Conservation (phyloP, 2,329 filamentous ascomycete species). For the Peltaster fructicola region DNA sequence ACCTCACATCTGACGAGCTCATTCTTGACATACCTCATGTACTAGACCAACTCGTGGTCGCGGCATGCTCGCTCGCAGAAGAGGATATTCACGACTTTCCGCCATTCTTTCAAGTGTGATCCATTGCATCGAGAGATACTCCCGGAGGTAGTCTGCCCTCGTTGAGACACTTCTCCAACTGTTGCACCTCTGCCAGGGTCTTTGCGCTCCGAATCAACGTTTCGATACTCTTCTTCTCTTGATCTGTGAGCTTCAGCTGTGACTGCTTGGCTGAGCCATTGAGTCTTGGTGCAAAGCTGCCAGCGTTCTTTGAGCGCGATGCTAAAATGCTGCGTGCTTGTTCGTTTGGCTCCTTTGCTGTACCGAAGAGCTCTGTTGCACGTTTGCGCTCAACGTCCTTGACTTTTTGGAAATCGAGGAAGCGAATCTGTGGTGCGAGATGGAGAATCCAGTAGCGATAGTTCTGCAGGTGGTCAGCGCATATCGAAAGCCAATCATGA, state of each 20-base stretch:
- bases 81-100: no score
- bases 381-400: constrained; percentile 66
- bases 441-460: constrained; percentile 88
- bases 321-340: constrained; percentile 73
- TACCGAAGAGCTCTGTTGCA: constrained; percentile 71
- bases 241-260: constrained; percentile 48
- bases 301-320: constrained; percentile 62
- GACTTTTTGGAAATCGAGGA: constrained; percentile 84
- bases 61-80: no score
- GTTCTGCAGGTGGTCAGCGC: constrained; percentile 36
- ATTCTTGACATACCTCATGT: no score
- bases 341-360: constrained; percentile 50
- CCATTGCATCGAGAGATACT: constrained; percentile 15
- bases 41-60: no score
- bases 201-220: constrained; percentile 77
- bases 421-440: constrained; percentile 68
- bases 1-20: no score
- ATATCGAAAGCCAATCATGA: no score
- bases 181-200: constrained; percentile 76
- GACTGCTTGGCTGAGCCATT: constrained; percentile 24
- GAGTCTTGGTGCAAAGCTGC: constrained; percentile 30
- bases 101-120: constrained; percentile 18
- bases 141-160: constrained; percentile 61
- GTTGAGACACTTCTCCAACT: constrained; percentile 77
- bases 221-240: constrained; percentile 71